Evolutionary conservation across 495 filamentous ascomycete genomes (phyloP).

Genomic region (Viridothelium virens): DNA sequence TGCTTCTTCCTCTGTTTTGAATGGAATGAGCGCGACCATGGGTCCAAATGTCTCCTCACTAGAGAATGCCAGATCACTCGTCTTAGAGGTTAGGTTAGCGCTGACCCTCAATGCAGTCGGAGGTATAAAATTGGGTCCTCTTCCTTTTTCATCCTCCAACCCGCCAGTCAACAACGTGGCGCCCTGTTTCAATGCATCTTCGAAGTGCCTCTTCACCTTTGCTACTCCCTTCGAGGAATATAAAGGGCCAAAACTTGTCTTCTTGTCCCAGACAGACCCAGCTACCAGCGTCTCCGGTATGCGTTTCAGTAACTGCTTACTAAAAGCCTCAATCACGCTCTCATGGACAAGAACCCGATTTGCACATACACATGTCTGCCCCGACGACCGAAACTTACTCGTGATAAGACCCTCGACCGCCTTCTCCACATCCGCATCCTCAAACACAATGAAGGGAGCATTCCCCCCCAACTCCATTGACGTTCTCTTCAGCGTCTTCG

Average conservation of each 20-base stretch:
- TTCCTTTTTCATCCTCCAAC: constrained; percentile 47
- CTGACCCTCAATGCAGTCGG: constrained; percentile 73
- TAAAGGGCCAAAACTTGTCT: constrained; percentile 65
- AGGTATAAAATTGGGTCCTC: constrained; percentile 68
- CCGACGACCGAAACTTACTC: constrained; percentile 78
- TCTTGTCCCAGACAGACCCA: constrained; percentile 58
- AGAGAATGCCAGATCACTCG: constrained; percentile 63
- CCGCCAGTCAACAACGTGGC: constrained; percentile 64
- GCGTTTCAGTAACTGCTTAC: constrained; percentile 44
- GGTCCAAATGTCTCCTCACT: constrained; percentile 83
- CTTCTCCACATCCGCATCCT: constrained; percentile 71
- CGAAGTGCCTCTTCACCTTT: constrained; percentile 72
- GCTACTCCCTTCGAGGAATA: constrained; percentile 34
- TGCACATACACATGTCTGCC: constrained; percentile 85
- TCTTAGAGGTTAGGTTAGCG: constrained; percentile 32
- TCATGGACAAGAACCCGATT: constrained; percentile 78
- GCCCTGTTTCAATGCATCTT: constrained; percentile 67
- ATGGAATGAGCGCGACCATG: constrained; percentile 71
- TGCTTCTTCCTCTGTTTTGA: constrained; percentile 74
- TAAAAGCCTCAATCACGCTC: constrained; percentile 69
- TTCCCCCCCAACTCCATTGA: constrained; percentile 20
- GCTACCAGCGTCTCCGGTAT: constrained; percentile 12
- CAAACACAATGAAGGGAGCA: constrained; percentile 29
- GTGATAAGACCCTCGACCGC: constrained; percentile 69
- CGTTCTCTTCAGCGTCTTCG: constrained; percentile 13